phyloP scores from a whole-genome alignment of 345 rosid species.

The Pseudoturritis turrita region DNA sequence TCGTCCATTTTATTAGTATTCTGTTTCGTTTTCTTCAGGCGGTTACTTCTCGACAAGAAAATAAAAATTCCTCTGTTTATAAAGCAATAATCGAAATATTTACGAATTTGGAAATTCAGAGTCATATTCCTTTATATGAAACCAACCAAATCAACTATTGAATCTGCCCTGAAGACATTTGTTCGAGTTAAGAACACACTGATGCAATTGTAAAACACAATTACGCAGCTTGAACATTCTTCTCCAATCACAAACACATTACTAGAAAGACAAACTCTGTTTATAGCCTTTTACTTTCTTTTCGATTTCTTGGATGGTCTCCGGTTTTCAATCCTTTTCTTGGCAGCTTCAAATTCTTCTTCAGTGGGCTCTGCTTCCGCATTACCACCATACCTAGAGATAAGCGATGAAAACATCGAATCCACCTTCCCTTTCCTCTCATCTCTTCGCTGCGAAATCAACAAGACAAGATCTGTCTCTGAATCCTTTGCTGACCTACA shows the following conservation, averaged over 20 bases:
- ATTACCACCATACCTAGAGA: slow-evolving; percentile 61
- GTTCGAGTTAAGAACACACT: neutral
- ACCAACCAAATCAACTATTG: neutral
- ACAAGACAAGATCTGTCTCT: slow-evolving; percentile 48
- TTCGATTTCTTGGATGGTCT: slow-evolving; percentile 45
- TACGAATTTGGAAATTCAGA: neutral
- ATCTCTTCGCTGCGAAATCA: slow-evolving; percentile 54
- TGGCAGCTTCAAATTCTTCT: slow-evolving; percentile 85
- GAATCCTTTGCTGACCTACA: slow-evolving; percentile 47
- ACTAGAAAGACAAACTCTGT: slow-evolving; percentile 1
- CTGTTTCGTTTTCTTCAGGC: neutral
- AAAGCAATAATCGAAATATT: neutral
- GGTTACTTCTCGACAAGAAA: neutral
- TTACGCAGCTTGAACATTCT: neutral
- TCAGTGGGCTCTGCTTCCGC: slow-evolving; percentile 65
- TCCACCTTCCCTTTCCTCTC: slow-evolving; percentile 67
- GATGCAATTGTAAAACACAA: neutral
- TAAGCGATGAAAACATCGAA: slow-evolving; percentile 74
- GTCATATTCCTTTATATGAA: neutral
- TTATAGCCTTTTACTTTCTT: slow-evolving; percentile 27
- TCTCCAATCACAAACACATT: neutral
- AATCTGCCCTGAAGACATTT: neutral
- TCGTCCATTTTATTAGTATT: neutral
- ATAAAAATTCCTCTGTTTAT: neutral
- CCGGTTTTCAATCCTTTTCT: slow-evolving; percentile 45